Conservation (phyloP, 1,284 basidiomycete species). For the Cutaneotrichosporon sp. region DNA sequence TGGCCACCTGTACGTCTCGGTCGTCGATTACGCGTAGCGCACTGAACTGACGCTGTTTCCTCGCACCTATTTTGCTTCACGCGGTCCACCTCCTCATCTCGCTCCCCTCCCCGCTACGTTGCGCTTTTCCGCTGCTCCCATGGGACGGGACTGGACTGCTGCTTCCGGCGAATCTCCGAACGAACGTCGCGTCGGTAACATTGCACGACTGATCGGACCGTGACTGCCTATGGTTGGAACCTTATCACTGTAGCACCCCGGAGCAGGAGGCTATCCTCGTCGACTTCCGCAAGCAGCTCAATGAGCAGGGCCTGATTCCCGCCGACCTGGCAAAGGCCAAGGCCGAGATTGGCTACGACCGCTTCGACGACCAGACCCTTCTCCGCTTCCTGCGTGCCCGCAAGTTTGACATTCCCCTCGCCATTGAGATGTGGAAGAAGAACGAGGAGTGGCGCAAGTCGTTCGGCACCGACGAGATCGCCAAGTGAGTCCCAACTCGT, state of each 20-base stretch:
- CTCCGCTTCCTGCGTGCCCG: constrained; percentile 87
- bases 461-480: constrained; percentile 80
- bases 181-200: not conserved
- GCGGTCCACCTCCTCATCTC: not conserved
- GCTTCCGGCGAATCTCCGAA: not conserved
- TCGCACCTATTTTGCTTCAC: not conserved
- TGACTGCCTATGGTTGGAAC: not conserved
- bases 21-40: not conserved
- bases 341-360: constrained; percentile 51
- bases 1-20: constrained; percentile 61
- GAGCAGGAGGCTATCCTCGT: constrained; percentile 66
- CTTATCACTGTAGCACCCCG: constrained; percentile 44
- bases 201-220: not conserved
- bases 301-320: constrained; percentile 37
- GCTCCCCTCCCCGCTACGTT: not conserved
- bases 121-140: not conserved
- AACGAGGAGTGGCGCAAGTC: constrained; percentile 89
- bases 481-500: constrained; percentile 57
- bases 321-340: constrained; percentile 35
- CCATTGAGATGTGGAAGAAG: constrained; percentile 77
- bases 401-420: constrained; percentile 77
- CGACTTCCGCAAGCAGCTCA: constrained; percentile 64
- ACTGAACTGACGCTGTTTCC: constrained; percentile 1
- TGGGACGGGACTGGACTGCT: not conserved
- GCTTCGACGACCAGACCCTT: constrained; percentile 74